phyloP scores from a whole-genome alignment of 441 rosid species.

The Erodium texanum region DNA sequence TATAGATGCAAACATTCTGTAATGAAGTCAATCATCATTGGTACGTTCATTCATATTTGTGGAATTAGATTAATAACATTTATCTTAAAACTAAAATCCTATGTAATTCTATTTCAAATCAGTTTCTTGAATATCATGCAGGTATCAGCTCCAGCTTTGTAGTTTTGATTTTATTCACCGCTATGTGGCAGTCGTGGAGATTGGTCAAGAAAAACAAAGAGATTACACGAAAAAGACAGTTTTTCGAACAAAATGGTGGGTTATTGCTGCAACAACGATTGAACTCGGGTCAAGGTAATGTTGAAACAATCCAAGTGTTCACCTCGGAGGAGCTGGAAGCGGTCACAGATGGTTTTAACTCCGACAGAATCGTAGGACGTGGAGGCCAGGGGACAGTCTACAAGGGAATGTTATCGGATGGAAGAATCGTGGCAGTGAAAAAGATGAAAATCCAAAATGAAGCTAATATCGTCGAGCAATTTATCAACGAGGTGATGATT shows the following conservation, averaged over 20 bases:
- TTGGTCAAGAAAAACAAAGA: constrained; percentile 1
- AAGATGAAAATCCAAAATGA: not conserved
- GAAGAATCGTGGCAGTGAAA: not conserved
- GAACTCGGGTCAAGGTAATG: not conserved
- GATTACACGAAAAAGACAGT: not conserved
- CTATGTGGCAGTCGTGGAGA: too few relatives aligned
- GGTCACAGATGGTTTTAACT: not conserved
- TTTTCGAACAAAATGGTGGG: constrained; percentile 1
- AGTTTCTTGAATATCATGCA: too few relatives aligned
- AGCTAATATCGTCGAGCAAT: not conserved
- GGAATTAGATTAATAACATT: too few relatives aligned
- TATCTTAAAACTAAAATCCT: too few relatives aligned
- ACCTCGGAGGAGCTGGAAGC: not conserved
- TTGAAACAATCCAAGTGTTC: not conserved
- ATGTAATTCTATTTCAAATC: too few relatives aligned
- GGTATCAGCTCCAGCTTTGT: too few relatives aligned
- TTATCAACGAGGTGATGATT: constrained; percentile 2
- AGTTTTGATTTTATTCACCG: too few relatives aligned
- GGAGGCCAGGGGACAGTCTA: constrained; percentile 6
- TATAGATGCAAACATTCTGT: too few relatives aligned
- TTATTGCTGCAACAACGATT: not conserved
- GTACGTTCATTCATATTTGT: too few relatives aligned
- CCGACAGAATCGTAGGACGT: constrained; percentile 3
- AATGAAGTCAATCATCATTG: too few relatives aligned
- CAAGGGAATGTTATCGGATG: constrained; percentile 1